Evolutionary conservation across 2,329 filamentous ascomycete species (phyloP).

Genomic region (Phyllosticta citriasiana): DNA sequence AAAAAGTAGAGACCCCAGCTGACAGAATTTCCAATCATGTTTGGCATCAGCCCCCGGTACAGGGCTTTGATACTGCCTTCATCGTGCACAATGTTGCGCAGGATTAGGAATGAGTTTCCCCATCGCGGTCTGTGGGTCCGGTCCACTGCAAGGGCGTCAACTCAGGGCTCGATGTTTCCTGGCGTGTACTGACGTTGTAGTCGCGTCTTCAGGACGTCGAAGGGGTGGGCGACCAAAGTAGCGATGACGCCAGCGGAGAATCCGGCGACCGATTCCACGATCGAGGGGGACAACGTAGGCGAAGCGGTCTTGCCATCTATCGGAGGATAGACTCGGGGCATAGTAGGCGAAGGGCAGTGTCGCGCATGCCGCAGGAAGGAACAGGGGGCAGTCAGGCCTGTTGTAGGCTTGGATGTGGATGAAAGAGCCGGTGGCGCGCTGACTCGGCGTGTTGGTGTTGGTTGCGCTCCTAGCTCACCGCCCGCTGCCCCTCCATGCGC

Average conservation of each 20-base stretch:
- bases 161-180: background rate
- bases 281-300: slow-evolving; percentile 47
- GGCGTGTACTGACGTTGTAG: slow-evolving; percentile 60
- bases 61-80: slow-evolving; percentile 57
- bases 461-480: background rate
- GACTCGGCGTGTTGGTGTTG: background rate
- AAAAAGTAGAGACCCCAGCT: slow-evolving; percentile 94
- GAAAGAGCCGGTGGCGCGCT: slow-evolving; percentile 5
- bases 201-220: slow-evolving; percentile 94
- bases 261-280: slow-evolving; percentile 81
- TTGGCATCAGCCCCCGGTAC: slow-evolving; percentile 83
- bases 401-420: slow-evolving; percentile 4
- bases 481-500: background rate
- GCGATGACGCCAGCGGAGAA: slow-evolving; percentile 80
- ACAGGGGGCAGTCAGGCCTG: slow-evolving; percentile 2
- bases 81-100: slow-evolving; percentile 41
- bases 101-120: slow-evolving; percentile 44
- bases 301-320: slow-evolving; percentile 32
- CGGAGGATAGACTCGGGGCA: slow-evolving; percentile 41
- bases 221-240: slow-evolving; percentile 79
- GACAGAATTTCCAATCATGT: slow-evolving; percentile 79
- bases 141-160: slow-evolving; percentile 10
- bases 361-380: slow-evolving; percentile 8
- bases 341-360: slow-evolving; percentile 15
- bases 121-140: slow-evolving; percentile 17